These are phyloP conservation scores for Chalciporus piperatus DNA, from an alignment of 768 basidiomycete species.

Conservation along the genomic window DNA sequence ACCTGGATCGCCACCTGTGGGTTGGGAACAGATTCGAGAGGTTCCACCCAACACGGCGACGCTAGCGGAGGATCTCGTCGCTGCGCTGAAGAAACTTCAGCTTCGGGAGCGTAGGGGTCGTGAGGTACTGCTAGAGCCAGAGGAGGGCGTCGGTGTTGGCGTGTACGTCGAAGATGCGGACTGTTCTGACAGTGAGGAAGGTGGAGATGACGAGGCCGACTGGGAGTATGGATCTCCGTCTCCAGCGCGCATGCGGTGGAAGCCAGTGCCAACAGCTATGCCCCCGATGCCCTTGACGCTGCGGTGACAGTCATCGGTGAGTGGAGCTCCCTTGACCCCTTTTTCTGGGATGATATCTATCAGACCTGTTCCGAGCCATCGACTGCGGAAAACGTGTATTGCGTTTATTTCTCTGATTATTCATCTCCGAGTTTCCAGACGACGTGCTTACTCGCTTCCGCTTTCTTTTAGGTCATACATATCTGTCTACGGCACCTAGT, in stretches of 20 bases:
- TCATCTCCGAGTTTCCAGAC: not conserved
- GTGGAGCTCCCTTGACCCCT: constrained; percentile 11
- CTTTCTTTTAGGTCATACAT: constrained; percentile 8
- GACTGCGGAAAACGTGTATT: constrained; percentile 61
- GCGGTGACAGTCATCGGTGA: constrained; percentile 23
- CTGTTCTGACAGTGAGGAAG: constrained; percentile 28
- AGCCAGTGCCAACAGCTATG: constrained; percentile 50
- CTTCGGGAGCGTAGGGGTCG: constrained; percentile 40
- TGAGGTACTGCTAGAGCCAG: constrained; percentile 65
- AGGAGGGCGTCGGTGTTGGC: constrained; percentile 68
- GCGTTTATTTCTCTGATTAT: constrained; percentile 47
- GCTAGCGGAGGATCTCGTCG: constrained; percentile 84
- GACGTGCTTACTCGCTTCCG: constrained; percentile 4
- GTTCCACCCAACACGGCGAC: constrained; percentile 84
- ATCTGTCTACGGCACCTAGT: not conserved
- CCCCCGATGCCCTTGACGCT: constrained; percentile 44
- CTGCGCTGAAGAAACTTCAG: constrained; percentile 72
- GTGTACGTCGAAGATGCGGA: constrained; percentile 80
- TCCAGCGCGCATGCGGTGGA: constrained; percentile 53
- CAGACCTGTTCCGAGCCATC: constrained; percentile 77
- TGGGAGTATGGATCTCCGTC: constrained; percentile 59
- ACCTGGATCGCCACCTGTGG: constrained; percentile 94
- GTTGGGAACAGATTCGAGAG: constrained; percentile 91
- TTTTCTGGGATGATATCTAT: constrained; percentile 56
- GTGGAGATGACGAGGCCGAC: constrained; percentile 33